Conservation (phyloP, 2,329 filamentous ascomycete genomes). For the Aspergillus quadricinctus region DNA sequence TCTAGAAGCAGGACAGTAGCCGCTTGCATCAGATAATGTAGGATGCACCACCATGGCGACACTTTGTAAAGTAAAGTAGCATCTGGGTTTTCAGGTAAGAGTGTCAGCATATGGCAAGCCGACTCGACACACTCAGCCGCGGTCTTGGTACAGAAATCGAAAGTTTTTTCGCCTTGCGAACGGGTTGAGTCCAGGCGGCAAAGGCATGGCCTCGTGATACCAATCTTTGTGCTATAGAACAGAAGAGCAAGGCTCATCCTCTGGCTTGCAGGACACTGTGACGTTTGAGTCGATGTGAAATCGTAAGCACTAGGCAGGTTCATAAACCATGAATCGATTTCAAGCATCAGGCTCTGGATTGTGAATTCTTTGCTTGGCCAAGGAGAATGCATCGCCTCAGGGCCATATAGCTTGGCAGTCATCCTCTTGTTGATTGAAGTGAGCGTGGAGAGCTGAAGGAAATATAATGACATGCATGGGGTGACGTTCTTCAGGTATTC, state of each 20-base stretch:
- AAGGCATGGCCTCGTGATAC: constrained; percentile 42
- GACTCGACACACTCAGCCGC: constrained; percentile 41
- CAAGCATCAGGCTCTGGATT: constrained; percentile 34
- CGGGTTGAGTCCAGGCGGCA: constrained; percentile 35
- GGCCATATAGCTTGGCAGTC: constrained; percentile 37
- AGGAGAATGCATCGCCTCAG: constrained; percentile 30
- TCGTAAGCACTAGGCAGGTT: constrained; percentile 37
- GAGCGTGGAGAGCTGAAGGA: constrained; percentile 36
- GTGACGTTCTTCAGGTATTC: constrained; percentile 35
- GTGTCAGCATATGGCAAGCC: constrained; percentile 37
- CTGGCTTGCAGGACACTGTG: constrained; percentile 30
- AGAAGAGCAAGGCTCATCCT: constrained; percentile 39
- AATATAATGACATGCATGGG: constrained; percentile 39
- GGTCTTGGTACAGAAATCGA: constrained; percentile 35
- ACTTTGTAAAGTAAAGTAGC: constrained; percentile 32
- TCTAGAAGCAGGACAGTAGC: constrained; percentile 42
- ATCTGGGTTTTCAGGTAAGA: constrained; percentile 40
- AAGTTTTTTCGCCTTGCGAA: constrained; percentile 27
- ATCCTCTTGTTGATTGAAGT: constrained; percentile 35
- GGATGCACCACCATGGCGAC: constrained; percentile 43
- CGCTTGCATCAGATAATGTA: constrained; percentile 44
- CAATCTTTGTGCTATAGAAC: constrained; percentile 42
- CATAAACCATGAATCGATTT: constrained; percentile 38
- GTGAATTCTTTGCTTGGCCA: constrained; percentile 38
- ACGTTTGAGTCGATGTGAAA: constrained; percentile 36